phyloP scores from a whole-genome alignment of 805 yeast species.

The Candida boidinii region DNA sequence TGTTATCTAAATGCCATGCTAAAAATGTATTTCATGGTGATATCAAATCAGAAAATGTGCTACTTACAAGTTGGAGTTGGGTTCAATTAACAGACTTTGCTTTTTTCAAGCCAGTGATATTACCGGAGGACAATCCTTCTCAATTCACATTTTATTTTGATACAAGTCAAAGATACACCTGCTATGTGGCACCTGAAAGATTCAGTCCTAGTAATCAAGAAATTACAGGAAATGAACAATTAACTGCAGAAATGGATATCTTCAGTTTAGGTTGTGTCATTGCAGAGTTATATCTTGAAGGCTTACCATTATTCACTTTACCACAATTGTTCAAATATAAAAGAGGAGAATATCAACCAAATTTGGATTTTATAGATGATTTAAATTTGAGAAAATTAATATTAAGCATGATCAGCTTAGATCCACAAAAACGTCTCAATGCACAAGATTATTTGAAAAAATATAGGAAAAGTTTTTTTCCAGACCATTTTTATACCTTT shows the following conservation, averaged over 20 bases:
- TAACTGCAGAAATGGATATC: conserved; percentile 69
- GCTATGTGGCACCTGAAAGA: conserved; percentile 94
- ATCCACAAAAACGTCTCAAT: conserved; percentile 52
- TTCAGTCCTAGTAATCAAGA: conserved; percentile 34
- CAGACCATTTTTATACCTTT: conserved; percentile 58
- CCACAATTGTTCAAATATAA: conserved; percentile 83
- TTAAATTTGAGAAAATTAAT: conserved; percentile 45
- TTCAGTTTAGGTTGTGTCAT: conserved; percentile 81
- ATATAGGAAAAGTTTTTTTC: conserved; percentile 49
- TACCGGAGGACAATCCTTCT: conserved; percentile 92
- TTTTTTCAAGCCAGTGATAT: conserved; percentile 67
- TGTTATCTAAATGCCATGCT: conserved; percentile 56
- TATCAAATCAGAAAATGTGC: conserved; percentile 80
- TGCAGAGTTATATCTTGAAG: conserved; percentile 83
- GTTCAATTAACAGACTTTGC: conserved; percentile 76
- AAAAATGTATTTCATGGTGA: conserved; percentile 75
- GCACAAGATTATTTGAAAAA: conserved; percentile 45
- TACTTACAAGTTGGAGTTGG: conserved; percentile 90
- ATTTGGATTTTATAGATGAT: conserved; percentile 48
- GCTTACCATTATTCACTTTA: conserved; percentile 76
- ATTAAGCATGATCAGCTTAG: conserved; percentile 49
- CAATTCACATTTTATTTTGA: conserved; percentile 90
- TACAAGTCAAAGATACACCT: conserved; percentile 75
- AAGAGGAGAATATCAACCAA: conserved; percentile 58
- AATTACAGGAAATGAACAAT: conserved; percentile 3